Conservation (phyloP, 2,329 filamentous ascomycete genomes). For the Sphaerulina populicola region DNA sequence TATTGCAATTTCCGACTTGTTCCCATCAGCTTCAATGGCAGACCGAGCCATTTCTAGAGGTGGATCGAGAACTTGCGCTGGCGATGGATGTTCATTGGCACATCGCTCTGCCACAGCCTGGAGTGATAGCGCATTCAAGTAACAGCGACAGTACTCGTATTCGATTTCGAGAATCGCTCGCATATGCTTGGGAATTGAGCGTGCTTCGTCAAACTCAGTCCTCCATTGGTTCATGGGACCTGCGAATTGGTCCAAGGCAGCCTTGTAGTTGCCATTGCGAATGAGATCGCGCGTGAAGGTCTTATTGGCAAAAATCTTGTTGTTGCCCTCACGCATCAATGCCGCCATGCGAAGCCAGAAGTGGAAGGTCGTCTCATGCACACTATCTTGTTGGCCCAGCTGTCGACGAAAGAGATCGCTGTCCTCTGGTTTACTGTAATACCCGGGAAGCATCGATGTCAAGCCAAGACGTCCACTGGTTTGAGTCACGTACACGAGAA, state of each 20-base stretch:
- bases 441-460: conserved; percentile 77
- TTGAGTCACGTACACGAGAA: conserved; percentile 87
- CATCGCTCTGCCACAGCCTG: conserved; percentile 93
- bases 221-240: conserved; percentile 72
- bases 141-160: conserved; percentile 90
- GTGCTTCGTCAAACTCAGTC: conserved; percentile 65
- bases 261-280: conserved; percentile 73
- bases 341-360: conserved; percentile 93
- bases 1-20: conserved; percentile 37
- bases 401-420: conserved; percentile 28
- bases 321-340: conserved; percentile 84
- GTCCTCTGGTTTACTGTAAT: conserved; percentile 33
- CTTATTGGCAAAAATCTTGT: conserved; percentile 76
- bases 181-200: conserved; percentile 49
- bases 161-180: conserved; percentile 80
- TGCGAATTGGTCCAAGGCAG: conserved; percentile 70
- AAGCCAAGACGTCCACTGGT: conserved; percentile 86
- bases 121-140: conserved; percentile 85
- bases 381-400: conserved; percentile 25
- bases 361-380: conserved; percentile 56
- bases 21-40: conserved; percentile 32
- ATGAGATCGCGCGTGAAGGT: conserved; percentile 85
- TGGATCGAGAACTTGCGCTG: conserved; percentile 24
- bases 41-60: conserved; percentile 26
- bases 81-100: conserved; percentile 58